Percentiles rank a stretch among this genome's conserved stretches.
Evolutionary conservation across 768 basidiomycete species (phyloP).

Genomic region (Tylopilus plumbeoviolaceoides): DNA sequence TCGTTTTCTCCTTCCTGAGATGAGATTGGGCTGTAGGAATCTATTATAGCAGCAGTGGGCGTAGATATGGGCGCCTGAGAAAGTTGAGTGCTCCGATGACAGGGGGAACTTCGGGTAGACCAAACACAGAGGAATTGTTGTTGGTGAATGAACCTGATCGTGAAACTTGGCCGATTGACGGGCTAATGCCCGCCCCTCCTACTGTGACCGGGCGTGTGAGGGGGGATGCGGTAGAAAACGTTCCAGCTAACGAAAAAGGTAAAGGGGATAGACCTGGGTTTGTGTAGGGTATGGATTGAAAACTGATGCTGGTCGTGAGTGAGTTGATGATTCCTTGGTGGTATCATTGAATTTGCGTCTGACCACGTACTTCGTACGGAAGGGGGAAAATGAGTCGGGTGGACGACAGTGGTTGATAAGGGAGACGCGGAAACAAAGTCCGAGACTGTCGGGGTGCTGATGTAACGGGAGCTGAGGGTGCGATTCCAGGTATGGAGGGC

Average conservation of each 20-base stretch:
- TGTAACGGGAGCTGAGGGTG: slow-evolving; percentile 18
- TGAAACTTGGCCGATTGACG: slow-evolving; percentile 49
- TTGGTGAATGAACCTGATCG: slow-evolving; percentile 55
- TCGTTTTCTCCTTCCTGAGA: slow-evolving; percentile 52
- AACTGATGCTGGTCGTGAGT: slow-evolving; percentile 23
- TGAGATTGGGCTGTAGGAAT: slow-evolving; percentile 26
- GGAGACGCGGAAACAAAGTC: slow-evolving; percentile 23
- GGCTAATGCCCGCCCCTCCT: slow-evolving; percentile 26
- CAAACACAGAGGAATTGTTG: slow-evolving; percentile 37
- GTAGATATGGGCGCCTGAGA: slow-evolving; percentile 21
- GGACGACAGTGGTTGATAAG: slow-evolving; percentile 18
- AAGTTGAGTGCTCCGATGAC: slow-evolving; percentile 28
- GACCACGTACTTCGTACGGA: slow-evolving; percentile 27
- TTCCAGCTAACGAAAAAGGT: slow-evolving; percentile 27
- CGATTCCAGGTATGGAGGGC: slow-evolving; percentile 14
- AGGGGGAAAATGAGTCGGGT: slow-evolving; percentile 24
- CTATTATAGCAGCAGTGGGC: slow-evolving; percentile 5
- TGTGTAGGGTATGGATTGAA: slow-evolving; percentile 33
- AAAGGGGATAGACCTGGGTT: slow-evolving; percentile 27
- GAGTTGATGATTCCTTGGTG: slow-evolving; percentile 31
- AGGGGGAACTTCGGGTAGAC: slow-evolving; percentile 30
- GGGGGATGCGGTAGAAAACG: slow-evolving; percentile 28
- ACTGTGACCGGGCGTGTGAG: slow-evolving; percentile 21
- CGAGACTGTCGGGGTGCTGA: slow-evolving; percentile 17
- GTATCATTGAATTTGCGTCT: slow-evolving; percentile 26